Evolutionary conservation across 768 basidiomycete genomes (phyloP).

Genomic region (Mycena albidolilacea): DNA sequence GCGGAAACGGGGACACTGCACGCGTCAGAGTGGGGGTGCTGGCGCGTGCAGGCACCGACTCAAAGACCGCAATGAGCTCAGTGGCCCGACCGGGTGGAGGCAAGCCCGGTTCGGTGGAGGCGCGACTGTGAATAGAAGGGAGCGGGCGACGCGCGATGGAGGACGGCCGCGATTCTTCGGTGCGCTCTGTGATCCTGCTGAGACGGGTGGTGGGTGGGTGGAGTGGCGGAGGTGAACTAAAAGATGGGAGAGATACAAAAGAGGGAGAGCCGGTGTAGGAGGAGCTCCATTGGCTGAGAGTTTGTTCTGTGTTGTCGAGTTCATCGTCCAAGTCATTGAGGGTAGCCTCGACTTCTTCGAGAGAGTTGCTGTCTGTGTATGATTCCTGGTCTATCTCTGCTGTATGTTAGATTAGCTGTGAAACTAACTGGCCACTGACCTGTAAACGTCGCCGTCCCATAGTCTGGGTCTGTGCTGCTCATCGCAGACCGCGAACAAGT

Average conservation of each 20-base stretch:
- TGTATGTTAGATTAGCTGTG: background rate
- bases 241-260: slow-evolving; percentile 59
- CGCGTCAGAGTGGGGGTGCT: slow-evolving; percentile 65
- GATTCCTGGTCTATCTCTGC: slow-evolving; percentile 46
- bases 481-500: slow-evolving; percentile 23
- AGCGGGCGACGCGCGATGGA: slow-evolving; percentile 51
- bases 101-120: slow-evolving; percentile 71
- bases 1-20: slow-evolving; percentile 52
- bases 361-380: slow-evolving; percentile 70
- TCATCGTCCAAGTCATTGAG: slow-evolving; percentile 79
- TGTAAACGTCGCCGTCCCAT: slow-evolving; percentile 63
- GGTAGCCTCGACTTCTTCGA: slow-evolving; percentile 81
- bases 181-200: slow-evolving; percentile 85
- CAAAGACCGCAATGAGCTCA: slow-evolving; percentile 84
- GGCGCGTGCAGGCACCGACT: slow-evolving; percentile 58
- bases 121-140: slow-evolving; percentile 66
- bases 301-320: slow-evolving; percentile 74
- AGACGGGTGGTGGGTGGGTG: slow-evolving; percentile 60
- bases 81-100: slow-evolving; percentile 73
- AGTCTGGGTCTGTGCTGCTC: slow-evolving; percentile 52
- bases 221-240: slow-evolving; percentile 53
- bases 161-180: slow-evolving; percentile 79
- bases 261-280: slow-evolving; percentile 65
- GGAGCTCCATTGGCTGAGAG: slow-evolving; percentile 75
- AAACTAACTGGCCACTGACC: background rate